phyloP scores from a whole-genome alignment of 768 basidiomycete genomes.

The Coprinellus micaceus region DNA sequence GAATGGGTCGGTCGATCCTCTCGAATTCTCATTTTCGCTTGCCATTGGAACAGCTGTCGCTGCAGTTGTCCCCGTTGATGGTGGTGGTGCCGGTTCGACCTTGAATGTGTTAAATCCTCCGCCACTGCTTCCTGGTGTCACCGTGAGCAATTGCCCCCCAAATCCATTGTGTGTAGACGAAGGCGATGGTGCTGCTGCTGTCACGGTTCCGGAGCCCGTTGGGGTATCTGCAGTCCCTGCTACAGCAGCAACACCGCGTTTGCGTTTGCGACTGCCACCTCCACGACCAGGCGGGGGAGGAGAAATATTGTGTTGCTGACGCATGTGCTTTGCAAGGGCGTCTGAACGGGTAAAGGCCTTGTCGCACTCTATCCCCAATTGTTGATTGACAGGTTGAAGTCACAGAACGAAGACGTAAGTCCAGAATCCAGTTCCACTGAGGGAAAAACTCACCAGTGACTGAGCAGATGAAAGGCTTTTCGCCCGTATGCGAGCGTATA shows the following conservation, averaged over 20 bases:
- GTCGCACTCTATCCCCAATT: conserved; percentile 81
- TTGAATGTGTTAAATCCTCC: conserved; percentile 59
- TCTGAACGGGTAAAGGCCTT: conserved; percentile 94
- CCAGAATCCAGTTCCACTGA: conserved; percentile 4
- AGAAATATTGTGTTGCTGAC: conserved; percentile 77
- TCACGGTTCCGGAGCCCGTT: conserved; percentile 18
- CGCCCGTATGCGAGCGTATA: conserved; percentile 88
- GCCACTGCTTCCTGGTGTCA: conserved; percentile 7
- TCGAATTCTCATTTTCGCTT: conserved; percentile 9
- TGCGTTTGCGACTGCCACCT: conserved; percentile 66
- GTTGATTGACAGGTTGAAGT: no score
- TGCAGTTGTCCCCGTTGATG: not conserved
- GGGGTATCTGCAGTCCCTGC: conserved; percentile 13
- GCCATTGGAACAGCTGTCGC: conserved; percentile 16
- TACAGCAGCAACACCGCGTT: conserved; percentile 46
- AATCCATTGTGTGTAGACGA: conserved; percentile 13
- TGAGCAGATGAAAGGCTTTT: conserved; percentile 86
- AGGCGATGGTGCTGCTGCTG: conserved; percentile 21
- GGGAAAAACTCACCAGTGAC: conserved; percentile 57
- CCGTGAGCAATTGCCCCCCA: conserved; percentile 11
- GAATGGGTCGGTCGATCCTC: conserved; percentile 4
- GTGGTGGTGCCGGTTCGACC: conserved; percentile 34
- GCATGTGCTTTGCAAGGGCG: conserved; percentile 89
- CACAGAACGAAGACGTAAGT: conserved; percentile 10
- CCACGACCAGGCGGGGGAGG: conserved; percentile 73